Percentiles rank a stretch among this genome's conserved stretches.
Evolutionary conservation across 345 rosid species (phyloP).

Genomic region (Hypericum androsaemum): DNA sequence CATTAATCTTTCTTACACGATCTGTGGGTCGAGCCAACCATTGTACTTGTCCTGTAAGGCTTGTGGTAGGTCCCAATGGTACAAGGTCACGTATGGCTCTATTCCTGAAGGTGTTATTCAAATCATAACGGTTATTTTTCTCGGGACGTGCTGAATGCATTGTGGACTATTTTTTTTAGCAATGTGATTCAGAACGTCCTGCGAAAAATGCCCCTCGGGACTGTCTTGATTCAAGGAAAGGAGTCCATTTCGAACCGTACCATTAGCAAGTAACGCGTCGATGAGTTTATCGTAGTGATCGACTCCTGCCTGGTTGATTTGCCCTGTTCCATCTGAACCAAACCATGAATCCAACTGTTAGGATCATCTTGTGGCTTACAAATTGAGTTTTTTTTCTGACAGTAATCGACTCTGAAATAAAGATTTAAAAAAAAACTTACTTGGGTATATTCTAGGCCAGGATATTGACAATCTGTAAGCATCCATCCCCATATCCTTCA

Average conservation of each 20-base stretch:
- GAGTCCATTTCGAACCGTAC: slow-evolving; percentile 15
- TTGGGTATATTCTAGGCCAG: slow-evolving; percentile 86
- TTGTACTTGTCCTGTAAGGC: slow-evolving; percentile 64
- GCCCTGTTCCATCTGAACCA: slow-evolving; percentile 58
- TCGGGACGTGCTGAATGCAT: background rate
- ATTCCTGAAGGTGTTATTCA: slow-evolving; percentile 39
- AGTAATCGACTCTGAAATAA: no score
- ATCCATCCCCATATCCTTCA: slow-evolving; percentile 96
- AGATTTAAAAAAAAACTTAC: slow-evolving; percentile 23
- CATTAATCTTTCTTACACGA: slow-evolving; percentile 41
- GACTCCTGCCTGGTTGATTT: slow-evolving; percentile 77
- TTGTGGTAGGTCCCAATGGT: slow-evolving; percentile 99
- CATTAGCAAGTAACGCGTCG: slow-evolving; percentile 66
- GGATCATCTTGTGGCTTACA: no score
- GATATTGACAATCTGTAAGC: slow-evolving; percentile 84
- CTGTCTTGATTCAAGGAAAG: no score
- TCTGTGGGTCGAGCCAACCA: slow-evolving; percentile 71
- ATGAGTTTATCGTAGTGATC: slow-evolving; percentile 85
- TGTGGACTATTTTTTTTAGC: no score
- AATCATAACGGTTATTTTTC: no score
- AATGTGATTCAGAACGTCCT: no score
- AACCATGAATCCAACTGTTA: background rate
- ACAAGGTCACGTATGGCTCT: slow-evolving; percentile 77
- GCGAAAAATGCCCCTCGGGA: no score
- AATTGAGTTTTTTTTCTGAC: no score